Conservation (phyloP, 2,329 filamentous ascomycete species). For the Ramichloridium luteum region DNA sequence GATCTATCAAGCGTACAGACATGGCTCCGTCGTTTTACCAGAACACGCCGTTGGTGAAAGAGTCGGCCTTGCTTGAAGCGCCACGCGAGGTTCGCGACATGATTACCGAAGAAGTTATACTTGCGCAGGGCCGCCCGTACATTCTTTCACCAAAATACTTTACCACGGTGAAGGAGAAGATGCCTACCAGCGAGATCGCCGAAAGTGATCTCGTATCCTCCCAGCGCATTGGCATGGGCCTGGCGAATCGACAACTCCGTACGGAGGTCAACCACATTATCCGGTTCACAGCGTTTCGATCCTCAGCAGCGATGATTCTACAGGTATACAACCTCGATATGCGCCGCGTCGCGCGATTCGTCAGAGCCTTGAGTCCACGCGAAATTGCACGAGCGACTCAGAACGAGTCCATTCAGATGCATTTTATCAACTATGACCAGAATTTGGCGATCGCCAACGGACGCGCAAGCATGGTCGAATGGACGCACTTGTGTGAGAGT, state of each 20-base stretch:
- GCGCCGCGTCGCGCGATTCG: slow-evolving; percentile 8
- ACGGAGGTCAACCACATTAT: slow-evolving; percentile 10
- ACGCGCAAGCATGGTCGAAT: slow-evolving; percentile 6
- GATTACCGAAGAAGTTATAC: no score
- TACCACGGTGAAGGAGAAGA: slow-evolving; percentile 5
- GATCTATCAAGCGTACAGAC: no score
- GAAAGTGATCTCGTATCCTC: slow-evolving; percentile 11
- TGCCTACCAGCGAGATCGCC: slow-evolving; percentile 11
- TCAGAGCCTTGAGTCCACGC: slow-evolving; percentile 6
- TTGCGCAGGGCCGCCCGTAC: no score
- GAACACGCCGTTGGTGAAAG: no score
- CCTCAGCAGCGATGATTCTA: slow-evolving; percentile 7
- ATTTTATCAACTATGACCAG: no score
- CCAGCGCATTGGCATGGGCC: slow-evolving; percentile 2
- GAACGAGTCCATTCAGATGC: no score
- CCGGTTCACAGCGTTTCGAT: slow-evolving; percentile 10
- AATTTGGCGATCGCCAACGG: slow-evolving; percentile 7
- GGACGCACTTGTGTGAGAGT: slow-evolving; percentile 6
- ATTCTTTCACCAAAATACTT: background rate
- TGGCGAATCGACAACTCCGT: slow-evolving; percentile 7
- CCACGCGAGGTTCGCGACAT: no score
- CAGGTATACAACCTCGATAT: slow-evolving; percentile 13
- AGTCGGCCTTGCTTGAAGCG: no score
- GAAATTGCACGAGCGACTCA: slow-evolving; percentile 9
- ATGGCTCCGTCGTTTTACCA: no score